Percentiles rank a stretch among this genome's conserved stretches.
phyloP scores from a whole-genome alignment of 805 yeast genomes.

The Hanseniaspora lindneri region DNA sequence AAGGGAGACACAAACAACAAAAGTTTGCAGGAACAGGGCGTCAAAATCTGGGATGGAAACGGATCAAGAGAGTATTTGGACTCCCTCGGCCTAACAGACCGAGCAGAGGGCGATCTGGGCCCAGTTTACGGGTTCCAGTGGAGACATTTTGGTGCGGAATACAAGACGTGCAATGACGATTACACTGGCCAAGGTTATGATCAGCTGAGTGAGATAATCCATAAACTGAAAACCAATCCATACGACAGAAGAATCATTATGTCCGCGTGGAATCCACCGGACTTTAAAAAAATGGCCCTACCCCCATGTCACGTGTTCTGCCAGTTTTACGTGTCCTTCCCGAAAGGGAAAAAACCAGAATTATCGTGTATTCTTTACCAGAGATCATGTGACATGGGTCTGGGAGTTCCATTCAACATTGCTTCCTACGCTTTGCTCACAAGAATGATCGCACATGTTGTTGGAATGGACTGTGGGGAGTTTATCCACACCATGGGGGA shows the following conservation, averaged over 20 bases:
- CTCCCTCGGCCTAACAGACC: slow-evolving; percentile 60
- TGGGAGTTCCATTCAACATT: slow-evolving; percentile 97
- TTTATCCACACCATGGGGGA: slow-evolving; percentile 94
- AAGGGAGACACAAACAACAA: slow-evolving; percentile 83
- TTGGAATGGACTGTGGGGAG: slow-evolving; percentile 90
- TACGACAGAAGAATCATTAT: slow-evolving; percentile 87
- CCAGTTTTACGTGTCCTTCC: slow-evolving; percentile 86
- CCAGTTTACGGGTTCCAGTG: slow-evolving; percentile 99
- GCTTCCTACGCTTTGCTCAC: slow-evolving; percentile 92
- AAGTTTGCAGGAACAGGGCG: slow-evolving; percentile 64
- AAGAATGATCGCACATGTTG: slow-evolving; percentile 90
- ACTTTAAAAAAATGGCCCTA: slow-evolving; percentile 82
- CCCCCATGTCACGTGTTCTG: slow-evolving; percentile 98
- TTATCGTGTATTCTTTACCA: slow-evolving; percentile 85
- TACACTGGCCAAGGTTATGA: slow-evolving; percentile 83
- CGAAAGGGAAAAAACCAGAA: slow-evolving; percentile 48
- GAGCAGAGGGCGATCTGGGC: slow-evolving; percentile 90
- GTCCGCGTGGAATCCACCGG: slow-evolving; percentile 99
- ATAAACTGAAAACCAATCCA: slow-evolving; percentile 75
- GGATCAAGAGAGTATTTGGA: slow-evolving; percentile 89
- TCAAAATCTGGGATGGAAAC: slow-evolving; percentile 98
- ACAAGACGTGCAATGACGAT: slow-evolving; percentile 73
- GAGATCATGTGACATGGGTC: slow-evolving; percentile 98
- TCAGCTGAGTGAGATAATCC: slow-evolving; percentile 69
- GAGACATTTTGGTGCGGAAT: slow-evolving; percentile 97